These are phyloP conservation scores for Kodamaea fungicola DNA, from an alignment of 1,139 yeast species.

Conservation along the genomic window DNA sequence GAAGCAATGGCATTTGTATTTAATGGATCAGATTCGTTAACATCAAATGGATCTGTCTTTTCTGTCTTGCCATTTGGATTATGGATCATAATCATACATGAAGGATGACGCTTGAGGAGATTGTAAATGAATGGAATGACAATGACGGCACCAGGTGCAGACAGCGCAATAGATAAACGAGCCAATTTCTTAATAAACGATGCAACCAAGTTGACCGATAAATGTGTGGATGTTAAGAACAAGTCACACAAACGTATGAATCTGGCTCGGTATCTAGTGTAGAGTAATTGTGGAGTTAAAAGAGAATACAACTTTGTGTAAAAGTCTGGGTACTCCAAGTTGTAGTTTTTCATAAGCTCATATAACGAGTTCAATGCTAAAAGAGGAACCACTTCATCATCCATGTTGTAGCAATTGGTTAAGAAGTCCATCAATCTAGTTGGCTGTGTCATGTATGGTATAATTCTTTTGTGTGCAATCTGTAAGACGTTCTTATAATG, in stretches of 20 bases:
- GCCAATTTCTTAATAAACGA: conserved; percentile 84
- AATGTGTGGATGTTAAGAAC: conserved; percentile 82
- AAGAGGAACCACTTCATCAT: conserved; percentile 69
- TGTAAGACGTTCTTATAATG: conserved; percentile 71
- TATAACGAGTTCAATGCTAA: conserved; percentile 85
- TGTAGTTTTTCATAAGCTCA: conserved; percentile 75
- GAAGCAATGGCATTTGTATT: conserved; percentile 77
- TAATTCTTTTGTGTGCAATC: conserved; percentile 76
- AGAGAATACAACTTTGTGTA: conserved; percentile 78
- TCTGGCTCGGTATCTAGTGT: conserved; percentile 78
- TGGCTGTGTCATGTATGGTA: conserved; percentile 79
- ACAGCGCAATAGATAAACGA: conserved; percentile 70
- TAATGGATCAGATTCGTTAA: conserved; percentile 66
- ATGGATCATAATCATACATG: conserved; percentile 89
- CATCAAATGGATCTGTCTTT: conserved; percentile 63
- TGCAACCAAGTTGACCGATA: conserved; percentile 80
- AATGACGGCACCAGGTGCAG: conserved; percentile 87
- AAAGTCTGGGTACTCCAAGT: conserved; percentile 91
- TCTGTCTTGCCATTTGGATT: conserved; percentile 28
- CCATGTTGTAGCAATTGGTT: conserved; percentile 72
- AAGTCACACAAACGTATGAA: conserved; percentile 84
- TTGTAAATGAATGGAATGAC: conserved; percentile 90
- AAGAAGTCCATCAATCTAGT: conserved; percentile 87
- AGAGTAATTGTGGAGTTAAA: conserved; percentile 70
- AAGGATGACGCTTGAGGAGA: conserved; percentile 83